Conservation (phyloP, 495 filamentous ascomycete genomes). For the Chaetomidium leptoderma region DNA sequence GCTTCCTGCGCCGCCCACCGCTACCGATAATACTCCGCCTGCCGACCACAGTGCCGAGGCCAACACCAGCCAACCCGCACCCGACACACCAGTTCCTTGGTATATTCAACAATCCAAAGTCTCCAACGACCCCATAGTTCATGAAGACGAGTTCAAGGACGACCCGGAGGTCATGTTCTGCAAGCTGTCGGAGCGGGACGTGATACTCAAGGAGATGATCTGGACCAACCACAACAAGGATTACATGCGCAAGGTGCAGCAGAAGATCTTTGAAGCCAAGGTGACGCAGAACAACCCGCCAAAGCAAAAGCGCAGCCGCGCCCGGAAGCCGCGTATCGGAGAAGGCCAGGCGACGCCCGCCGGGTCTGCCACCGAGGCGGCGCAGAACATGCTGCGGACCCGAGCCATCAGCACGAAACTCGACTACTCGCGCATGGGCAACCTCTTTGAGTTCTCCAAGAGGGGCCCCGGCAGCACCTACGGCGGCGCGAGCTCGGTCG, state of each 20-base stretch:
- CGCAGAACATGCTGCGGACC: conserved; percentile 65
- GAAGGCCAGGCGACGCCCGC: conserved; percentile 54
- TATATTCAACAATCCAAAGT: conserved; percentile 13
- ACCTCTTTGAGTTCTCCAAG: conserved; percentile 45
- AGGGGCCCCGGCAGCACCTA: conserved; percentile 38
- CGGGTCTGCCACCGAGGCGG: conserved; percentile 65
- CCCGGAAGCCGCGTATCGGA: conserved; percentile 54
- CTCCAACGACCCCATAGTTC: conserved; percentile 55
- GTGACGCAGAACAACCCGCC: conserved; percentile 52
- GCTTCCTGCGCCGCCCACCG: neutral
- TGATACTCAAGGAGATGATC: conserved; percentile 74
- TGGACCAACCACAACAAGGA: conserved; percentile 94
- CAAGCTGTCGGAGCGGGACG: conserved; percentile 64
- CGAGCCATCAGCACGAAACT: conserved; percentile 75
- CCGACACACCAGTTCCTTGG: conserved; percentile 1
- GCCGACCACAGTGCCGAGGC: neutral
- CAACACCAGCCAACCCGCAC: neutral
- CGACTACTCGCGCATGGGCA: conserved; percentile 66
- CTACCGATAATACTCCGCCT: neutral
- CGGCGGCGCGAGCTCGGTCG: conserved; percentile 23
- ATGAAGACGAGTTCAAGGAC: conserved; percentile 74
- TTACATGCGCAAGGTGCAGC: conserved; percentile 77
- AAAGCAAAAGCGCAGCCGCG: conserved; percentile 46
- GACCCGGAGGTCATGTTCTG: conserved; percentile 80
- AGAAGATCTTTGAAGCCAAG: conserved; percentile 64